Base-by-base conservation (phyloP, 768 basidiomycete genomes). In the Trametes punicea region DNA sequence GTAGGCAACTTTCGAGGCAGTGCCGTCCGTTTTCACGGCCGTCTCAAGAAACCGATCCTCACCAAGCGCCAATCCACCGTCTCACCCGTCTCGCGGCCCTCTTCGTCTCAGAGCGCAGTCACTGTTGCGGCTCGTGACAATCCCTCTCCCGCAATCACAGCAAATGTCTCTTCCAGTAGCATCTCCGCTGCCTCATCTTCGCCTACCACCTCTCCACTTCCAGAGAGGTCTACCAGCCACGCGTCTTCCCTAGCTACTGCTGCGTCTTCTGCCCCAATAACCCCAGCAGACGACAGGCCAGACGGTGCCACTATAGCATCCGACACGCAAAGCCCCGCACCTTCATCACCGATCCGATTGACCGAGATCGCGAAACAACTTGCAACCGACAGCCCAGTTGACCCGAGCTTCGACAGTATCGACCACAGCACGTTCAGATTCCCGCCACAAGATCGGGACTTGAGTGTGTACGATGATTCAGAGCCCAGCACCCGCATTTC, bases 1-100 rank as follows among this genome's bases (percentile, higher is more conserved):
- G 87, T 93, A 2, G 91, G 91, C 9, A 78, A 82, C 5, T 93
- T 94, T 65, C 71, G 73, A 16, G 83, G 79, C 0, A 60, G 69
- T 20, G 74, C 85, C 55, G 91, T 94, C 9, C 79, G 73, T 6
- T 89, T 93, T 65, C 83, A 83, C 56, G 75, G 79, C 2, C 87
- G 83, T 61, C 79, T 94, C 58, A 93, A 94, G 75, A 84, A 82
- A 51, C 87, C 89, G 0, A 74, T 93, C 60, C 85, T 87, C 77
- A 80, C 88, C 3, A 90, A 88, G 70, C 81, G 90, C 1, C 60
- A 67, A 2, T 68, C 70, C 20, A 64, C 70, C 21, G 55, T 74
- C 59, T 58, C 65, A 1, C 57, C 63, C 25, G 44, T 62, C 30
- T 61, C 52, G 13, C 61, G 58, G 6, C 67, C 66, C 11, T 62